A percentile compares a stretch with the other conserved stretches of the same genome.
Conservation (phyloP, 805 yeast genomes). For the Pichia exigua region DNA sequence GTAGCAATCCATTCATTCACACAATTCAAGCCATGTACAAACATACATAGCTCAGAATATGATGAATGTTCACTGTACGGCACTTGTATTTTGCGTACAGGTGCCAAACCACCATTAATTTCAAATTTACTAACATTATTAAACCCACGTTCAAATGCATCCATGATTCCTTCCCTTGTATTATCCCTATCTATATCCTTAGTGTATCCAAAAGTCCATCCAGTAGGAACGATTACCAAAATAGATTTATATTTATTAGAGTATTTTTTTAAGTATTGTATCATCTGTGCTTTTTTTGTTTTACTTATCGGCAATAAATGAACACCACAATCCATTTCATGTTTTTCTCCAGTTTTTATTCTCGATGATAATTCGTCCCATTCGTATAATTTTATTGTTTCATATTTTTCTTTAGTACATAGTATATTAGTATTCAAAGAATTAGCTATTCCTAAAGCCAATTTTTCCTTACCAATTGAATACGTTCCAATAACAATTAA, state of each 20-base stretch:
- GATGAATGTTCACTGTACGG: slow-evolving; percentile 97
- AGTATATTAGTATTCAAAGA: slow-evolving; percentile 45
- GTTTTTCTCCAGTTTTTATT: slow-evolving; percentile 29
- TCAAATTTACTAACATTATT: slow-evolving; percentile 1
- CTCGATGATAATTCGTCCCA: slow-evolving; percentile 35
- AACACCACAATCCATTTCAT: slow-evolving; percentile 44
- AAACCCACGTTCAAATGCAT: slow-evolving; percentile 9
- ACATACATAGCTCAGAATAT: slow-evolving; percentile 66
- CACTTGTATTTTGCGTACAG: slow-evolving; percentile 17
- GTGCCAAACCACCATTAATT: slow-evolving; percentile 8
- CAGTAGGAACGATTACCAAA: slow-evolving; percentile 80
- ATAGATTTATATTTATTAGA: slow-evolving; percentile 45
- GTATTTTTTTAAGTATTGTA: slow-evolving; percentile 42
- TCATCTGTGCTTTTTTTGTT: slow-evolving; percentile 37
- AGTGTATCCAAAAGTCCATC: slow-evolving; percentile 62
- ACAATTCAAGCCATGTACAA: slow-evolving; percentile 45
- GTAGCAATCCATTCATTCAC: slow-evolving; percentile 66
- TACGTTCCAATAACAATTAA: slow-evolving; percentile 78
- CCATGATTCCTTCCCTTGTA: background rate
- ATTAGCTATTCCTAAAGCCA: slow-evolving; percentile 62
- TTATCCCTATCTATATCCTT: slow-evolving; percentile 1
- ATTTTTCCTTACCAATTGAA: slow-evolving; percentile 84
- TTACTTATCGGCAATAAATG: slow-evolving; percentile 70
- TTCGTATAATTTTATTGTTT: slow-evolving; percentile 38
- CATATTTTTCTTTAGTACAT: slow-evolving; percentile 41